Evolutionary conservation across 2,329 filamentous ascomycete species (phyloP).

Genomic region (Pseudogymnoascus sp.): DNA sequence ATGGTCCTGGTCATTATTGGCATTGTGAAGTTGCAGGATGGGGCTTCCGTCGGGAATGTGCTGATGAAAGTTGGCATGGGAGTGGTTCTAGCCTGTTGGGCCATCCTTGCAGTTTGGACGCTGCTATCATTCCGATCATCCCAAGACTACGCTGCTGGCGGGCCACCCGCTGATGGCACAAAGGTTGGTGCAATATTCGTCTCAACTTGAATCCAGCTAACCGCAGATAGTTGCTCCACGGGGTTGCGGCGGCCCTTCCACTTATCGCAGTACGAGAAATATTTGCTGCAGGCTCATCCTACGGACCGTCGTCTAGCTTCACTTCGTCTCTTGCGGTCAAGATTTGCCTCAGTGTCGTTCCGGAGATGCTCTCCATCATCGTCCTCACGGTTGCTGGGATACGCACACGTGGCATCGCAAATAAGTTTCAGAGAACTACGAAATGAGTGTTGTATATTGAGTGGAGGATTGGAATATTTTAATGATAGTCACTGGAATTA

Average conservation of each 20-base stretch:
- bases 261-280: slow-evolving; percentile 1
- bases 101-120: not conserved
- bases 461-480: not conserved
- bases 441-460: not conserved
- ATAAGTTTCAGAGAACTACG: not conserved
- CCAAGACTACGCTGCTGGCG: not conserved
- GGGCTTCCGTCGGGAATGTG: not conserved
- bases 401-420: not conserved
- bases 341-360: not conserved
- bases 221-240: not conserved
- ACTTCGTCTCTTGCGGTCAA: slow-evolving; percentile 1
- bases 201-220: not conserved
- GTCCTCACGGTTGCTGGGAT: not conserved
- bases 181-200: not conserved
- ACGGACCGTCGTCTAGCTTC: not conserved
- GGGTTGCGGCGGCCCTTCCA: not conserved
- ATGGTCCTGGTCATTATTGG: slow-evolving; percentile 2
- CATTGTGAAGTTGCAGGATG: slow-evolving; percentile 2
- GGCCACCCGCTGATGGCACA: not conserved
- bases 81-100: not conserved
- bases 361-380: not conserved
- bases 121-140: not conserved
- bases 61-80: not conserved
- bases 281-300: not conserved
- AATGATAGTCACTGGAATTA: not conserved